Evolutionary conservation across 805 yeast genomes (phyloP).

Genomic region (Millerozyma miso): DNA sequence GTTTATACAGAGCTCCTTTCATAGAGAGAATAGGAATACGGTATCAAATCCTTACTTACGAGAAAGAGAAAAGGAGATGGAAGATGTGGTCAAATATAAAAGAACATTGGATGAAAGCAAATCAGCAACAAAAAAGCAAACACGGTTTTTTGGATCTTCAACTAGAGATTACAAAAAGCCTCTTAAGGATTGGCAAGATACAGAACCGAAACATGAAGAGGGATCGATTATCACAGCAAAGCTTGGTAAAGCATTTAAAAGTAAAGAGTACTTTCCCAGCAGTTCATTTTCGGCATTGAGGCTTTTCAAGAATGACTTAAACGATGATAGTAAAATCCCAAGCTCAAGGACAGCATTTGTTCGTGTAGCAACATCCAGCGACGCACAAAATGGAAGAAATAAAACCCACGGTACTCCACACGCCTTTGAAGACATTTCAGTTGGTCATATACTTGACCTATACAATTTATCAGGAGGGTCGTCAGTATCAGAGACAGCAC

Average conservation of each 20-base stretch:
- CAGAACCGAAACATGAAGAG: not conserved
- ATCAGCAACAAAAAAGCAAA: not conserved
- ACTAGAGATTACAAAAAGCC: not conserved
- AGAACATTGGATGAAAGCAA: not conserved
- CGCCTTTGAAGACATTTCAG: not conserved
- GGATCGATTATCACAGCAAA: not conserved
- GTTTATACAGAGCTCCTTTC: not conserved
- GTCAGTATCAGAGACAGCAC: conserved; percentile 9
- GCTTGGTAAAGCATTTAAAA: not conserved
- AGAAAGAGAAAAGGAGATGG: not conserved
- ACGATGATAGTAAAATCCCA: conserved; percentile 2
- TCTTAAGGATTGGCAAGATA: not conserved
- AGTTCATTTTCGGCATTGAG: conserved; percentile 1
- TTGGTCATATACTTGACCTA: conserved; percentile 3
- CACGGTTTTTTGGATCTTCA: not conserved
- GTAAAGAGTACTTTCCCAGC: not conserved
- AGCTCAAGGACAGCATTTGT: conserved; percentile 1
- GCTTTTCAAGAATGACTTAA: conserved; percentile 2
- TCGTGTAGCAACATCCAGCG: not conserved
- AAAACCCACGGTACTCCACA: not conserved
- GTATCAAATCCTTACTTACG: not conserved
- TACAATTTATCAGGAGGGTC: conserved; percentile 3
- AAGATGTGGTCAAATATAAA: not conserved
- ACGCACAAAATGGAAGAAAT: not conserved
- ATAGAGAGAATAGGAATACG: not conserved